Percentiles rank a stretch among this genome's conserved stretches.
Conservation (phyloP, 148 eudicot genomes). For the Cornus florida region DNA sequence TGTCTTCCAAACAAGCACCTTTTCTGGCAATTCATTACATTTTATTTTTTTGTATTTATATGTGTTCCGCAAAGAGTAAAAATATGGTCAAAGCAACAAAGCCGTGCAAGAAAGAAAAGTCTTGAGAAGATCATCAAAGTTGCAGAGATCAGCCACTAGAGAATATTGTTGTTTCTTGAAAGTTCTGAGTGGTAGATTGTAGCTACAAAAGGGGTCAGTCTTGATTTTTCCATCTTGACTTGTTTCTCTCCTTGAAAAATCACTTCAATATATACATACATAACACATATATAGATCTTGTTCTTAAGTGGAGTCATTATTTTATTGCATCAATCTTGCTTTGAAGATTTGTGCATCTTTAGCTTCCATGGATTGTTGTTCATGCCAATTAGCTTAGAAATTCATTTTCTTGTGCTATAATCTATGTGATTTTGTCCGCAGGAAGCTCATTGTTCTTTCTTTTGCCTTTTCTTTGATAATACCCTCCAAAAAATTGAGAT, state of each 20-base stretch:
- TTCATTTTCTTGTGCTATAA: not conserved
- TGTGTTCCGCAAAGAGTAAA: no score
- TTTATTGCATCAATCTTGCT: not conserved
- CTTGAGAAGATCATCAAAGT: not conserved
- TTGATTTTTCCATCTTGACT: not conserved
- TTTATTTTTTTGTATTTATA: no score
- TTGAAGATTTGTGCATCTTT: not conserved
- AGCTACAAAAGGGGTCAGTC: conserved; percentile 10
- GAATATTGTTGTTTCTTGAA: not conserved
- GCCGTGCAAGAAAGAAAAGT: not conserved
- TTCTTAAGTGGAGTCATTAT: not conserved
- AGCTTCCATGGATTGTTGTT: conserved; percentile 3
- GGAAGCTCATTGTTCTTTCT: not conserved
- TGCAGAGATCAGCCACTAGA: conserved; percentile 5
- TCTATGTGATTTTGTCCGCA: not conserved
- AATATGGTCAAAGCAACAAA: conserved; percentile 1
- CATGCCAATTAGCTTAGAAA: conserved; percentile 1
- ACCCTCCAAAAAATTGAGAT: not conserved
- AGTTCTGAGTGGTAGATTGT: not conserved
- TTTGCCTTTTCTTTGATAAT: not conserved
- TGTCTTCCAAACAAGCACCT: no score
- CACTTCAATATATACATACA: not conserved
- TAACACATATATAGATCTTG: not conserved
- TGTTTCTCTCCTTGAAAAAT: not conserved
- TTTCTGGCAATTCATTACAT: no score